Percentiles rank a stretch among this genome's conserved stretches.
Evolutionary conservation across 163 green algal species (phyloP).

Genomic region (Trebouxiophyceae sp.): DNA sequence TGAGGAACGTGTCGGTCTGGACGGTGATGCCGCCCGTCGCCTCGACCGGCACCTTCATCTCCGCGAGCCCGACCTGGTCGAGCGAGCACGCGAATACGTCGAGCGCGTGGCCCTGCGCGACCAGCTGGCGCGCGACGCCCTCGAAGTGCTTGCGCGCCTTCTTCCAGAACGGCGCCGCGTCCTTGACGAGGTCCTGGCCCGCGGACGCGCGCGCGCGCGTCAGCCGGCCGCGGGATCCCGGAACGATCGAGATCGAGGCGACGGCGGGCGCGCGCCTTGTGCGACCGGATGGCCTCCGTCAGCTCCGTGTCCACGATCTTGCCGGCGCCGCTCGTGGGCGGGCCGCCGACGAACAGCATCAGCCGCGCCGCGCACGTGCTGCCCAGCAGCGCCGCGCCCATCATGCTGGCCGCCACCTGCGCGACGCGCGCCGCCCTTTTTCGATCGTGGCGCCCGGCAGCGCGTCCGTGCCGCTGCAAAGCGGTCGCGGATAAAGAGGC

Average conservation of each 20-base stretch:
- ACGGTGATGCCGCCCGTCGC: slow-evolving; percentile 78
- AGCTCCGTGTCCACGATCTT: slow-evolving; percentile 85
- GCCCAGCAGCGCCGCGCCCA: slow-evolving; percentile 56
- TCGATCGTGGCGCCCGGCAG: too few relatives aligned
- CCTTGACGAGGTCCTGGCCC: slow-evolving; percentile 77
- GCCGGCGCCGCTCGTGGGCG: slow-evolving; percentile 82
- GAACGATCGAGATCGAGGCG: too few relatives aligned
- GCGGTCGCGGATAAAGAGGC: too few relatives aligned
- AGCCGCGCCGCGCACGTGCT: slow-evolving; percentile 65
- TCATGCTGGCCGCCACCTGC: slow-evolving; percentile 71
- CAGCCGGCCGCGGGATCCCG: too few relatives aligned
- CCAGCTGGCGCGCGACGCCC: slow-evolving; percentile 67
- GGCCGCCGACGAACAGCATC: slow-evolving; percentile 86
- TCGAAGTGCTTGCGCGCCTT: slow-evolving; percentile 88
- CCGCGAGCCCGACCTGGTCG: slow-evolving; percentile 88
- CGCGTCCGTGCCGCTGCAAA: too few relatives aligned
- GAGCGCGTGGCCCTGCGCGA: slow-evolving; percentile 77
- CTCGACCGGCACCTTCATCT: slow-evolving; percentile 86
- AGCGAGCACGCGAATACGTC: slow-evolving; percentile 95
- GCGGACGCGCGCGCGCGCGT: too few relatives aligned
- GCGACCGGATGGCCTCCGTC: slow-evolving; percentile 80
- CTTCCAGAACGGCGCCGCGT: slow-evolving; percentile 72
- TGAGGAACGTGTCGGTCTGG: slow-evolving; percentile 78
- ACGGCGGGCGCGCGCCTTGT: slow-evolving; percentile 50
- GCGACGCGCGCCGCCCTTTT: too few relatives aligned